Percentiles rank a stretch among this genome's conserved stretches.
Evolutionary conservation across 2,329 filamentous ascomycete genomes (phyloP).

Genomic region (Dactylellina drechsleri): DNA sequence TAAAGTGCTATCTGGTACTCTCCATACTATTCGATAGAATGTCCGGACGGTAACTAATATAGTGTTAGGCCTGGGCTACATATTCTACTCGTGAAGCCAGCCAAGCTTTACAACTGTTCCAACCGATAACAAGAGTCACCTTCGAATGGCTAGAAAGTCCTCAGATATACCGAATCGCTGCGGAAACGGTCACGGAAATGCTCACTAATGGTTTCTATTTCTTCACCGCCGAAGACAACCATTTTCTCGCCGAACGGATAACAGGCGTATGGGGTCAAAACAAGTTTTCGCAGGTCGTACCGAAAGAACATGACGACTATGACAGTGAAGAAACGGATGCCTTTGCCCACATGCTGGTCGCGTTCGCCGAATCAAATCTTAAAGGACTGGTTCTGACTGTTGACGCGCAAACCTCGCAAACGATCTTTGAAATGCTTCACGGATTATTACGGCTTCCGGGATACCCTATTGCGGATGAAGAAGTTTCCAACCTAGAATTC

Average conservation of each 20-base stretch:
- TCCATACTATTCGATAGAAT: constrained; percentile 57
- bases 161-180: constrained; percentile 64
- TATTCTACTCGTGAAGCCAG: constrained; percentile 67
- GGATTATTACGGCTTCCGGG: constrained; percentile 74
- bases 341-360: constrained; percentile 74
- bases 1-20: constrained; percentile 71
- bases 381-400: constrained; percentile 68
- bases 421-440: constrained; percentile 70
- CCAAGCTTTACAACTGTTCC: constrained; percentile 47
- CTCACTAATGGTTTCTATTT: constrained; percentile 74
- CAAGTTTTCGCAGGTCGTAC: constrained; percentile 68
- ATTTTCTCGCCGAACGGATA: constrained; percentile 70
- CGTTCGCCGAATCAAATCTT: constrained; percentile 75
- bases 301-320: constrained; percentile 70
- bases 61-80: constrained; percentile 73
- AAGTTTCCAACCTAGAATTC: constrained; percentile 76
- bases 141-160: constrained; percentile 68
- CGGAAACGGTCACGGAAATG: constrained; percentile 65
- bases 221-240: constrained; percentile 70
- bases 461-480: constrained; percentile 76
- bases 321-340: constrained; percentile 67
- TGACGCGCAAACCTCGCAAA: constrained; percentile 66
- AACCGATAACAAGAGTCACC: constrained; percentile 48
- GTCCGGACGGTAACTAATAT: constrained; percentile 12
- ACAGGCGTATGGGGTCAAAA: constrained; percentile 70